Conservation (phyloP, 1,139 yeast species). For the Saccharomycopsis hybrid region DNA sequence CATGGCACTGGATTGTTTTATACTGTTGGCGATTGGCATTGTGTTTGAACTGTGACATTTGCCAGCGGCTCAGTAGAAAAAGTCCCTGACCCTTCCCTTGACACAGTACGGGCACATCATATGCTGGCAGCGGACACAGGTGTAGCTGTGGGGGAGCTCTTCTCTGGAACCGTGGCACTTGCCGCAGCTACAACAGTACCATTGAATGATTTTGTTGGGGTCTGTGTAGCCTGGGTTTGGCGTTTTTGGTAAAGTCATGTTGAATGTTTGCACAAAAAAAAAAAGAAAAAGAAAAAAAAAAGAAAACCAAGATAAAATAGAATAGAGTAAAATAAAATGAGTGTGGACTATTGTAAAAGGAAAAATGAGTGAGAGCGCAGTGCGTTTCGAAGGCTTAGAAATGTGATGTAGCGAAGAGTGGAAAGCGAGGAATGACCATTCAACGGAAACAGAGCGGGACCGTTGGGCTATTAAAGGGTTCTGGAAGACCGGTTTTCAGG, state of each 20-base stretch:
- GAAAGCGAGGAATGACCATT: too few relatives aligned
- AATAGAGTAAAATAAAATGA: too few relatives aligned
- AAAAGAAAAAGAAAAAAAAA: too few relatives aligned
- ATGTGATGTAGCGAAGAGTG: too few relatives aligned
- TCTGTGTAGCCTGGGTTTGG: conserved; percentile 25
- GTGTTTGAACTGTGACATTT: background rate
- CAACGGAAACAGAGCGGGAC: too few relatives aligned
- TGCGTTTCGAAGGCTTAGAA: too few relatives aligned
- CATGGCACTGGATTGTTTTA: background rate
- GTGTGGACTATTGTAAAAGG: too few relatives aligned
- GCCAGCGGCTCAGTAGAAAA: conserved; percentile 9
- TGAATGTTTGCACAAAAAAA: too few relatives aligned
- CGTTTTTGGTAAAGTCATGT: conserved; percentile 14
- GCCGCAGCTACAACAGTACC: conserved; percentile 35
- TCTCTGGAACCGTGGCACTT: conserved; percentile 28
- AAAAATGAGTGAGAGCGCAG: too few relatives aligned
- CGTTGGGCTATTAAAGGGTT: too few relatives aligned
- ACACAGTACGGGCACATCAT: conserved; percentile 34
- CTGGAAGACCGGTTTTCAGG: too few relatives aligned
- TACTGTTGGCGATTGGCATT: background rate
- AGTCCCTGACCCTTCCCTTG: conserved; percentile 27
- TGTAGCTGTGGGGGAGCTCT: conserved; percentile 28
- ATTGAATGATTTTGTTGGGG: conserved; percentile 30
- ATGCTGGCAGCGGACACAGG: conserved; percentile 31
- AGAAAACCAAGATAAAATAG: too few relatives aligned